A percentile compares a stretch with the other conserved stretches of the same genome.
Evolutionary conservation across 495 filamentous ascomycete species (phyloP).

Genomic region (Penicillium ucsense): DNA sequence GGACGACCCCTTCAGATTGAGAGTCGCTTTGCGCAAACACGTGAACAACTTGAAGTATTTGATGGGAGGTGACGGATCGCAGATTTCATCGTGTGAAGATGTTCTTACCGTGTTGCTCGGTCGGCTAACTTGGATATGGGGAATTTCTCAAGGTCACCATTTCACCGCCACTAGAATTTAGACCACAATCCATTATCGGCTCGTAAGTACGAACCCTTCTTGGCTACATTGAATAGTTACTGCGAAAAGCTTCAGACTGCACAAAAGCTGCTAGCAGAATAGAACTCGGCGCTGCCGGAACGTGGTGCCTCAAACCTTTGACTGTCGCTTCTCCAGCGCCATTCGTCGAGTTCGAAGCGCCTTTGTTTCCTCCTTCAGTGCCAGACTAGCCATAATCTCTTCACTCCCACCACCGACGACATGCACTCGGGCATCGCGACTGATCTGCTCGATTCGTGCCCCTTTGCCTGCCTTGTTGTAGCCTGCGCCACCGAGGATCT

Average conservation of each 20-base stretch:
- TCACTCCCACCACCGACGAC: constrained; percentile 50
- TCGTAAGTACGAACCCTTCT: too few species aligned
- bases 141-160: too few species aligned
- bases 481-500: constrained; percentile 49
- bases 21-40: too few species aligned
- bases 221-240: too few species aligned
- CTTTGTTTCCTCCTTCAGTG: constrained; percentile 36
- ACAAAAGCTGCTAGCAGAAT: neutral
- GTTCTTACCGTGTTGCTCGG: too few species aligned
- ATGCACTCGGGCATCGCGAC: constrained; percentile 45
- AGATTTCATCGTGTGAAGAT: too few species aligned
- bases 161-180: too few species aligned
- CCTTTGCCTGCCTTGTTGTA: constrained; percentile 44
- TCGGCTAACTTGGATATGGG: too few species aligned
- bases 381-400: constrained; percentile 47
- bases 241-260: too few species aligned
- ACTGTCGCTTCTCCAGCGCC: constrained; percentile 22
- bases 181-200: too few species aligned
- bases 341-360: constrained; percentile 22
- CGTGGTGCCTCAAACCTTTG: constrained; percentile 17
- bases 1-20: neutral
- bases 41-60: too few species aligned
- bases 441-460: constrained; percentile 46
- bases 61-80: too few species aligned
- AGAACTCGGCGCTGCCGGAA: neutral